These are phyloP conservation scores for Trichoderma parareesei DNA, from an alignment of 495 filamentous ascomycete species.

Conservation along the genomic window DNA sequence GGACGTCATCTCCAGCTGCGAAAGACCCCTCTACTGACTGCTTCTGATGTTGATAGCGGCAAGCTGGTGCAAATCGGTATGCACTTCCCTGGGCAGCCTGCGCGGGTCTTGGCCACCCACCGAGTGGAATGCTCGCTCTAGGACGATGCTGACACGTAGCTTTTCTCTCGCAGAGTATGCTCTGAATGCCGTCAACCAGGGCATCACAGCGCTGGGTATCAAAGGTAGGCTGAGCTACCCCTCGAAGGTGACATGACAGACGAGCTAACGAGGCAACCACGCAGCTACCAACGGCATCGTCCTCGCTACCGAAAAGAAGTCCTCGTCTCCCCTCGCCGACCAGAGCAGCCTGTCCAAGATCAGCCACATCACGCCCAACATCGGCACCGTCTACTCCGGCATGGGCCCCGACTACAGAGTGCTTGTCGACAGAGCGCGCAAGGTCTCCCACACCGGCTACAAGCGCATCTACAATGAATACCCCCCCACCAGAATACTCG, in stretches of 20 bases:
- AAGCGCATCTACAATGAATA: conserved; percentile 99
- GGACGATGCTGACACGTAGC: conserved; percentile 2
- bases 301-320: conserved; percentile 98
- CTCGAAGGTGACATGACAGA: neutral
- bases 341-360: conserved; percentile 93
- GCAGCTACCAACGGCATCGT: conserved; percentile 97
- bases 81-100: conserved; percentile 18
- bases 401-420: conserved; percentile 99
- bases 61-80: conserved; percentile 84
- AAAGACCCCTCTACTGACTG: conserved; percentile 33
- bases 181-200: conserved; percentile 97
- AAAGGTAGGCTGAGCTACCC: conserved; percentile 57
- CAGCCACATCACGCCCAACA: conserved; percentile 94
- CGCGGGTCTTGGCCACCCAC: too few species aligned
- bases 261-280: conserved; percentile 6
- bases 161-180: conserved; percentile 71
- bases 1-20: conserved; percentile 11
- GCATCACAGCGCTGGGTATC: conserved; percentile 95
- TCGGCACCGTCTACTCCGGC: conserved; percentile 98
- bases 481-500: conserved; percentile 94
- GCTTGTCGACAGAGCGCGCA: conserved; percentile 93
- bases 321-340: conserved; percentile 90
- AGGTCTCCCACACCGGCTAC: conserved; percentile 98
- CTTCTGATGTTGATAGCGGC: conserved; percentile 51
- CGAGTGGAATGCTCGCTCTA: too few species aligned